Conservation (phyloP, 2,329 filamentous ascomycete genomes). For the Hypoxylon sp. region DNA sequence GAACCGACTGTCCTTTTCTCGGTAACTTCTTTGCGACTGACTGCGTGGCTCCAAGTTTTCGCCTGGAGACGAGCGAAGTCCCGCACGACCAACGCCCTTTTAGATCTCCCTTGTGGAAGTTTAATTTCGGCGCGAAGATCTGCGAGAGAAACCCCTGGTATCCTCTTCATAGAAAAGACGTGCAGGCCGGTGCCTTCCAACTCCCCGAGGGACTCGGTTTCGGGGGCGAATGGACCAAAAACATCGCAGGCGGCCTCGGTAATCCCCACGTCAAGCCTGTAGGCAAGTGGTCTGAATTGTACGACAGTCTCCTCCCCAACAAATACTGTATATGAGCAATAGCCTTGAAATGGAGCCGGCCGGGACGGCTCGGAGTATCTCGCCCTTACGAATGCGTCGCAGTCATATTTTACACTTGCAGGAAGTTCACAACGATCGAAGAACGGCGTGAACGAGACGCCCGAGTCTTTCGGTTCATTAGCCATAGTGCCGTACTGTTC, state of each 20-base stretch:
- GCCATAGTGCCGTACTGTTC: constrained; percentile 36
- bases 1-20: constrained; percentile 50
- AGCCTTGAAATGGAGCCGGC: constrained; percentile 55
- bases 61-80: constrained; percentile 55
- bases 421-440: constrained; percentile 45
- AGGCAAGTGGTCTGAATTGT: constrained; percentile 58
- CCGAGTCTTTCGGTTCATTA: constrained; percentile 39
- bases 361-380: constrained; percentile 47
- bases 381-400: constrained; percentile 47
- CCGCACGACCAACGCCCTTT: constrained; percentile 48
- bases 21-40: constrained; percentile 20
- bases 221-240: constrained; percentile 54
- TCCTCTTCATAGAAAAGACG: constrained; percentile 53
- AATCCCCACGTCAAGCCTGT: constrained; percentile 53
- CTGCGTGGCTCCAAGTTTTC: constrained; percentile 47
- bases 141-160: constrained; percentile 53
- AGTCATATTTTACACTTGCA: constrained; percentile 38
- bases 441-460: constrained; percentile 39
- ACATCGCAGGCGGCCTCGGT: constrained; percentile 50
- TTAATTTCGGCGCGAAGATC: constrained; percentile 42
- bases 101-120: constrained; percentile 11
- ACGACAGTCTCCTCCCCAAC: constrained; percentile 52
- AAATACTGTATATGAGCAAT: constrained; percentile 61
- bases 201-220: constrained; percentile 50
- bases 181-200: constrained; percentile 45